phyloP scores from a whole-genome alignment of 2,329 filamentous ascomycete genomes.

The Fusarium albidum region DNA sequence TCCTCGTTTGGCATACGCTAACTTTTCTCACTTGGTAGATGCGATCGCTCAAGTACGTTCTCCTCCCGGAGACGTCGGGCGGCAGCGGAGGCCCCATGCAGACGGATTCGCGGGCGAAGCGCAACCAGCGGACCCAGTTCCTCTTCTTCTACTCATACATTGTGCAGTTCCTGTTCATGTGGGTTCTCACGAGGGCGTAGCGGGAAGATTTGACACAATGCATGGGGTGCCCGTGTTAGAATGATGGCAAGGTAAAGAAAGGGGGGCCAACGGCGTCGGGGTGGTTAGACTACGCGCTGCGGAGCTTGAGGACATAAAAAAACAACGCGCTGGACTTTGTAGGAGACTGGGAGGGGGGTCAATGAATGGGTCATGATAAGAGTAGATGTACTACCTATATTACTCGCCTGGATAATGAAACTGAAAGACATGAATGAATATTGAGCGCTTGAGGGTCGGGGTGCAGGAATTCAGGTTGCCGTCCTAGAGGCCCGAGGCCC shows the following conservation, averaged over 20 bases:
- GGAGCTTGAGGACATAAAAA: not conserved
- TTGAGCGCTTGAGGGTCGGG: not conserved
- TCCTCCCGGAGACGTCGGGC: slow-evolving; percentile 82
- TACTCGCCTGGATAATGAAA: slow-evolving; percentile 19
- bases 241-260: slow-evolving; percentile 1
- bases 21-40: slow-evolving; percentile 69
- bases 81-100: slow-evolving; percentile 71
- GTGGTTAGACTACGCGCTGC: not conserved
- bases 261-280: slow-evolving; percentile 9
- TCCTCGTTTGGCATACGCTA: slow-evolving; percentile 7
- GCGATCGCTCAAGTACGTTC: slow-evolving; percentile 92
- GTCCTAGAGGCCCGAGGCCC: not conserved
- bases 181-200: slow-evolving; percentile 65
- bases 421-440: slow-evolving; percentile 18
- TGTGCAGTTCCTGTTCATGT: slow-evolving; percentile 95
- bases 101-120: slow-evolving; percentile 82
- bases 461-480: not conserved
- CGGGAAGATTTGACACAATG: slow-evolving; percentile 3
- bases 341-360: not conserved
- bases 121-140: slow-evolving; percentile 88
- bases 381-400: slow-evolving; percentile 30
- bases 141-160: slow-evolving; percentile 94
- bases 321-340: slow-evolving; percentile 7
- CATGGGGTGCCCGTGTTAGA: slow-evolving; percentile 1
- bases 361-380: slow-evolving; percentile 22